A percentile compares a stretch with the other conserved stretches of the same genome.
Evolutionary conservation across 257 asterid genomes (phyloP).

Genomic region (Phtheirospermum japonicum): DNA sequence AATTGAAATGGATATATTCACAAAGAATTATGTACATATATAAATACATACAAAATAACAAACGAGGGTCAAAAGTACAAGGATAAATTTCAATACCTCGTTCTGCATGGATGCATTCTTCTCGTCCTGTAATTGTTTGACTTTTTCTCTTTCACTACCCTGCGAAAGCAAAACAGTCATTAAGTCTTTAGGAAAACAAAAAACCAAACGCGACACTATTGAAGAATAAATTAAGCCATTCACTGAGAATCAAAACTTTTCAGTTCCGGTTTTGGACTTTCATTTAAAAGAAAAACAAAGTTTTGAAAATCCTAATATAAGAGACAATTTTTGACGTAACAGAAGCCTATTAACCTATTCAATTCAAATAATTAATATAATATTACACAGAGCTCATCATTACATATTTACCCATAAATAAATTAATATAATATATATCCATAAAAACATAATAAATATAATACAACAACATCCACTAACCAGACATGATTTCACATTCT

Average conservation of each 20-base stretch:
- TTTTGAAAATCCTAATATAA: too few relatives aligned
- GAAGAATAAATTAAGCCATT: slow-evolving; percentile 14
- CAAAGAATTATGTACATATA: neutral
- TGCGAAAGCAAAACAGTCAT: slow-evolving; percentile 28
- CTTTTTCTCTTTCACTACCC: slow-evolving; percentile 44
- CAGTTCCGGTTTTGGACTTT: too few relatives aligned
- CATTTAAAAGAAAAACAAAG: too few relatives aligned
- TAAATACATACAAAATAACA: neutral
- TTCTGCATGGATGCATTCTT: slow-evolving; percentile 39
- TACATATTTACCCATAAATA: too few relatives aligned
- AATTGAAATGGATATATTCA: neutral
- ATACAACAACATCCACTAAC: too few relatives aligned
- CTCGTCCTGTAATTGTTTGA: slow-evolving; percentile 42
- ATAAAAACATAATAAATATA: too few relatives aligned
- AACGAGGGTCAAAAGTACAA: neutral
- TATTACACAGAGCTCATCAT: too few relatives aligned
- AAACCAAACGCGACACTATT: neutral
- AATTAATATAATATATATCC: too few relatives aligned
- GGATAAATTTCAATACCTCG: slow-evolving; percentile 40
- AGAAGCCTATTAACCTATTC: too few relatives aligned
- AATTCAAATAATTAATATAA: too few relatives aligned
- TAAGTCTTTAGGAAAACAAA: neutral
- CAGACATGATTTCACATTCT: too few relatives aligned
- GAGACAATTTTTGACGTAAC: too few relatives aligned
- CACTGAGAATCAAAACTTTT: neutral